Base-by-base conservation (phyloP, 2,329 filamentous ascomycete species). In the Trichophyton mentagrophytes region DNA sequence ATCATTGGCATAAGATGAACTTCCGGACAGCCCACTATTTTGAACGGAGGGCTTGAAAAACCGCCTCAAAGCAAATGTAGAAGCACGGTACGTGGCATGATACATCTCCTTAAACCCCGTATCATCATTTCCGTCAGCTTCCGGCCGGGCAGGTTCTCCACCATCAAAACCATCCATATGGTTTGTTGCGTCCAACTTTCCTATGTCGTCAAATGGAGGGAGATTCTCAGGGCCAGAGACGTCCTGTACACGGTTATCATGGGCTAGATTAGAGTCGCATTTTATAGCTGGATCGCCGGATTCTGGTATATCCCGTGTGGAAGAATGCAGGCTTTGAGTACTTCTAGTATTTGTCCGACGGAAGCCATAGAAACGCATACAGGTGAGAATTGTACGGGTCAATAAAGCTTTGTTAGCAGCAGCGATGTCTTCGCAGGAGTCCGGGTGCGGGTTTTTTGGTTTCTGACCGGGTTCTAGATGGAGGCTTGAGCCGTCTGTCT, bases 81-180 rank as follows among this genome's bases (percentile, higher is more conserved):
- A 71, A 30, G 74, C 73, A 53, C 73, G 73, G 63, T 76, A 76
- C 3, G 73, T 76, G 11, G 73, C 73, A 62, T 76, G 74, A 59
- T 76, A 76, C 72, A 76, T 74, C 15, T 69, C 62, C 57, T 75
- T 76, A 60, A 76, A 76, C 11, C 74, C 73, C 46, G 75, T 73
- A 33, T 63, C 64, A 56, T 76, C 73, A 25, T 73, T 72, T 0
- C 66, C 17, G 2, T 63, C 64, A 15, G 2, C 33, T n/a, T 40
- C 38, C 17, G 9, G 8, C 13, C 7, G 13, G n/a, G 9, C 17
- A 25, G 17, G 20, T 20, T 46, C 38, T n/a, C 36, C n/a, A 13
- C n/a, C 25, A 13, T 59, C 27, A 22, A 27, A 20, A 11, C n/a
- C 27, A 47, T 44, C 38, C 25, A 40, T n/a, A 7, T 46, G 30